phyloP scores from a whole-genome alignment of 805 yeast species.

The Metschnikowia noctiluminum region DNA sequence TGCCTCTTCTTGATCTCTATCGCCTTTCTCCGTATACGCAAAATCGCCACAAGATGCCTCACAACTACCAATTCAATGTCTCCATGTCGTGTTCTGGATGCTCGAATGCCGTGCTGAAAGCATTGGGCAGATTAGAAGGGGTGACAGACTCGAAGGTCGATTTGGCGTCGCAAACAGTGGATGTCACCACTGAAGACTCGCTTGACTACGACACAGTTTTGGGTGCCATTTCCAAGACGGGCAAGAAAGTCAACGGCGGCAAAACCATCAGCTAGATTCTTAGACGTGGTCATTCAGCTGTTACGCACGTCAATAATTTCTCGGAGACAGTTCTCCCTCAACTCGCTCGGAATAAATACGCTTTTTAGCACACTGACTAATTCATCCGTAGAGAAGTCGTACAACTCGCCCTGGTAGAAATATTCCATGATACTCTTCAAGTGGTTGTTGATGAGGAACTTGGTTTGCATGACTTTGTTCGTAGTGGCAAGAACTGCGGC shows the following conservation, averaged over 20 bases:
- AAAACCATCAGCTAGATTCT: constrained; percentile 27
- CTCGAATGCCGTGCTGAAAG: constrained; percentile 81
- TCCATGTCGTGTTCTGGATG: constrained; percentile 88
- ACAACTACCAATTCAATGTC: constrained; percentile 71
- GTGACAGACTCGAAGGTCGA: constrained; percentile 72
- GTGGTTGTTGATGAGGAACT: constrained; percentile 34
- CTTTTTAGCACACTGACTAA: constrained; percentile 38
- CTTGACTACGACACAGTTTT: constrained; percentile 76
- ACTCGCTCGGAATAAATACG: constrained; percentile 46
- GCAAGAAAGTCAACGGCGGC: constrained; percentile 76
- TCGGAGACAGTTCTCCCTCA: constrained; percentile 40
- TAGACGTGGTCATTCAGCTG: constrained; percentile 7
- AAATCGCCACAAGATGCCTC: constrained; percentile 13
- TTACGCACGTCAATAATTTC: constrained; percentile 47
- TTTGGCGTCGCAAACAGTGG: constrained; percentile 76
- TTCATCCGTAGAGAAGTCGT: constrained; percentile 47
- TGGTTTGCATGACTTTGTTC: constrained; percentile 26
- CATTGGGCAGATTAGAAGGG: constrained; percentile 65
- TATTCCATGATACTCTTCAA: constrained; percentile 45
- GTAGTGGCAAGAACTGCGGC: constrained; percentile 9
- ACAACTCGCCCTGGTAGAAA: constrained; percentile 52
- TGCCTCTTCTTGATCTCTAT: neutral
- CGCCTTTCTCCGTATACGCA: neutral
- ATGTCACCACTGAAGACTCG: constrained; percentile 55
- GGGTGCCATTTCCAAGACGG: constrained; percentile 82